Evolutionary conservation across 2,329 filamentous ascomycete genomes (phyloP).

Genomic region (Monascus ruber): DNA sequence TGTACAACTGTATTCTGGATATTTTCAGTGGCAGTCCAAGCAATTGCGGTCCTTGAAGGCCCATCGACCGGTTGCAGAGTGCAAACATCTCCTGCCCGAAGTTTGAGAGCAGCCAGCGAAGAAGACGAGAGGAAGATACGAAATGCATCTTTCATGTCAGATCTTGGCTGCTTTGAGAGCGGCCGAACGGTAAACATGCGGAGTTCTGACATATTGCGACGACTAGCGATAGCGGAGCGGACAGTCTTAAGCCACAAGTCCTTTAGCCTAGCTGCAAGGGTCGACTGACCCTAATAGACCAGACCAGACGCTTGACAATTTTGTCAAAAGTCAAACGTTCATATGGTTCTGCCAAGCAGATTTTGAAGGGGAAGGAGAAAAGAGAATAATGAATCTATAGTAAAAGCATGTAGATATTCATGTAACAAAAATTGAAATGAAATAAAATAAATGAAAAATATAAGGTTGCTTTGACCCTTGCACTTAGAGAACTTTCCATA

Average conservation of each 20-base stretch:
- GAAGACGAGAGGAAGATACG: constrained; percentile 47
- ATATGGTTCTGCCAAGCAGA: too few relatives aligned
- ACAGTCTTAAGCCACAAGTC: background rate
- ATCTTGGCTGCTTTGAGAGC: constrained; percentile 36
- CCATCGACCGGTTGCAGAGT: constrained; percentile 25
- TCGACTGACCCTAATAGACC: too few relatives aligned
- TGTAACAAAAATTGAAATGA: too few relatives aligned
- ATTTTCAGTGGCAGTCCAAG: constrained; percentile 51
- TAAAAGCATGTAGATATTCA: too few relatives aligned
- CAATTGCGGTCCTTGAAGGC: constrained; percentile 45
- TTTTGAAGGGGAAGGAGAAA: too few relatives aligned
- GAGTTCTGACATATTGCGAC: constrained; percentile 23
- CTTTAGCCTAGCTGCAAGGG: background rate
- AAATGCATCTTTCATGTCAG: constrained; percentile 46
- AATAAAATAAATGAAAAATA: too few relatives aligned
- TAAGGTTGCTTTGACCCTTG: too few relatives aligned
- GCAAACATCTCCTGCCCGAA: constrained; percentile 50
- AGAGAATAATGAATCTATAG: too few relatives aligned
- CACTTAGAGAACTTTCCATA: too few relatives aligned
- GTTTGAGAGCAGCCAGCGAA: constrained; percentile 43
- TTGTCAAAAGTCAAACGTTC: too few relatives aligned
- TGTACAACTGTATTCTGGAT: constrained; percentile 58
- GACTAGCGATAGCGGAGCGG: background rate
- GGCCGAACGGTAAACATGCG: constrained; percentile 44
- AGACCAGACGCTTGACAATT: too few relatives aligned